Evolutionary conservation across 805 yeast genomes (phyloP), one percentile per base, ranked within the genome.

Genomic region (Starmera caribaea): DNA sequence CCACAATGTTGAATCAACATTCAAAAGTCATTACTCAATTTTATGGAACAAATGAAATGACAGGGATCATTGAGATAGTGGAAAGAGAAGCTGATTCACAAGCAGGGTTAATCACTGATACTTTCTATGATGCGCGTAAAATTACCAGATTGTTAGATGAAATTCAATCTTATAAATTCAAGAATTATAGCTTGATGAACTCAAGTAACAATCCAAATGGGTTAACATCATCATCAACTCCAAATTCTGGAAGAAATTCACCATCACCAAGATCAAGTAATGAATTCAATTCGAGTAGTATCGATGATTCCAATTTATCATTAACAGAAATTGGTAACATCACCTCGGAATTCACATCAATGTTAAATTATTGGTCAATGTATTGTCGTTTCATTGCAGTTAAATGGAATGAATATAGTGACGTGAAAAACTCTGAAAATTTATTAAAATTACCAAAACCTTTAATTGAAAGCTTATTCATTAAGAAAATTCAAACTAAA

Each of bases 11-110:
- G 16, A 78, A 79, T 35, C 96, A 88, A 53, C 97, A 92, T 56
- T 76, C 92, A 0, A 81, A 79, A 10, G 72, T 92, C 32, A 87
- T 92, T 24, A 73, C 71, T 33, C 69, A 69, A 37, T 81, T 79
- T 54, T 92, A 92, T 54, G 95, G 90, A 15, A 44, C 47, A 4
- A 45, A 62, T 9, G 78, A 79, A 13, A 78, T 89, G 68, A 62
- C 71, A 3, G 69, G 70, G 29, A 88, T 90, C 9, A 69, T 89
- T 48, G 75, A 73, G 15, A 74, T 74, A 37, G 80, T 92, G 28
- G 95, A 90, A 59, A 66, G 74, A 37, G 98, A 92, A 54, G 80
- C 92, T 27, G 98, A 92, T 54, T 69, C 89, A n/a, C 98, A 92
- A 54, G 81, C 90, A 21, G 94, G 95, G 1, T 66, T 92, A 34